Evolutionary conservation across 345 rosid species (phyloP), one percentile per base, ranked within the genome.

Genomic region (Melaleuca quinquenervia): DNA sequence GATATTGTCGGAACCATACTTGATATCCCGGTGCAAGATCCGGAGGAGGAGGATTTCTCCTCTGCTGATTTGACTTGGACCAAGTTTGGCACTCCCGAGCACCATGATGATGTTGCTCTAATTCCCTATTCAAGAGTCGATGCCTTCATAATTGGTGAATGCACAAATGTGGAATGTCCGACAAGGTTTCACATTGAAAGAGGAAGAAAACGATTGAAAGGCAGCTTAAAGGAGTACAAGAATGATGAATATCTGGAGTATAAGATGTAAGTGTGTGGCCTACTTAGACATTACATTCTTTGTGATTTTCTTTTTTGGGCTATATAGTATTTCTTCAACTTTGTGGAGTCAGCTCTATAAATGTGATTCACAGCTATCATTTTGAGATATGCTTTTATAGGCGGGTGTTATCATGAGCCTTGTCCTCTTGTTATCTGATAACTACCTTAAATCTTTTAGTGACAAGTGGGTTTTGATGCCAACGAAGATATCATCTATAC

Each of bases 101-200:
- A 88, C 86, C 92, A 94, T 87, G 98, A 96, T 80, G 94, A 93
- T 29, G 94, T 96, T 15, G 98, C 98, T 24, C 89, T 96, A 45
- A 94, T 97, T 84, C 97, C 98, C 8, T 93, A 91, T 87, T 89
- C 90, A 32, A 92, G 94, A 15, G 95, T 94, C 82, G 95, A 94
- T 84, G 90, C 91, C 21, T 97, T 95, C 88, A 94, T 96, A 82
- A 94, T 96, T 84, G 98, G 98, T 84, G 98, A 97, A 91, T 94
- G 98, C 93, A 90, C 93, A 18, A 96, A 91, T 89, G 92, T 93
- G 3, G 95, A 96, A 86, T 92, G 90, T 88, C 98, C 98, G 3
- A 97, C 96, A 0, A 92, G 94, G 64, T 97, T 97, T 85, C 98
- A 96, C 91, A 96, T 96, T 64, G 98, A 97, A 86, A 94, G 98